phyloP scores from a whole-genome alignment of 805 yeast species.

The Dipodascopsis tothii region DNA sequence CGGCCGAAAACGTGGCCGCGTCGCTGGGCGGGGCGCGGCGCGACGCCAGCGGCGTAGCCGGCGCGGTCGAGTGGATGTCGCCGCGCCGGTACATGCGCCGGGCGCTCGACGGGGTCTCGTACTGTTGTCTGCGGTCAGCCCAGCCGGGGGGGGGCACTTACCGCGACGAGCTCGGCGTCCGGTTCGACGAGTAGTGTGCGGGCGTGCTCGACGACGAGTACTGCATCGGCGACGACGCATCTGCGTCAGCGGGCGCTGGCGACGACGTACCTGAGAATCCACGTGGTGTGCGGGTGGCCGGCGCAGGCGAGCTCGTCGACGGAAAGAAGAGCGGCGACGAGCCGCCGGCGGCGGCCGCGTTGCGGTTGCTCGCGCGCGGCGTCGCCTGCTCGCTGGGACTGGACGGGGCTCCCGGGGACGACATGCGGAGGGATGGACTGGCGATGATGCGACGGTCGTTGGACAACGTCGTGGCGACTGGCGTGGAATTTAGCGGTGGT shows the following conservation, averaged over 20 bases:
- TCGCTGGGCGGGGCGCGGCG: conserved; percentile 3
- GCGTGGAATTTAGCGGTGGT: no score
- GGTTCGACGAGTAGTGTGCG: neutral
- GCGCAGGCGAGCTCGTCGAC: neutral
- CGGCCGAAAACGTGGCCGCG: conserved; percentile 2
- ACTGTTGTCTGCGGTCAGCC: neutral
- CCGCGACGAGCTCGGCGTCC: neutral
- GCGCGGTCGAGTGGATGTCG: conserved; percentile 65
- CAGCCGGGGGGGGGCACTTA: neutral
- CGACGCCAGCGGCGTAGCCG: conserved; percentile 58
- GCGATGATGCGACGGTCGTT: no score
- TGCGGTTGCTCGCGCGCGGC: no score
- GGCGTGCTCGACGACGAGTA: neutral
- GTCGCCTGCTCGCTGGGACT: no score
- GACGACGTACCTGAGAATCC: neutral
- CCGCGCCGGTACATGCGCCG: conserved; percentile 44
- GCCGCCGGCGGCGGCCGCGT: no score
- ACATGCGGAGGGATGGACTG: no score
- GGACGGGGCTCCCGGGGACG: no score
- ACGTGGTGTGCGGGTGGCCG: neutral
- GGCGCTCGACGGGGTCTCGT: neutral
- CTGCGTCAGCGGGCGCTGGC: neutral
- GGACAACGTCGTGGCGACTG: no score
- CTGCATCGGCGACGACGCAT: neutral
- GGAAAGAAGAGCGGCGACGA: neutral